Percentiles rank a stretch among this genome's conserved stretches.
Conservation (phyloP, 2,329 filamentous ascomycete species). For the Sclerotinia minor region DNA sequence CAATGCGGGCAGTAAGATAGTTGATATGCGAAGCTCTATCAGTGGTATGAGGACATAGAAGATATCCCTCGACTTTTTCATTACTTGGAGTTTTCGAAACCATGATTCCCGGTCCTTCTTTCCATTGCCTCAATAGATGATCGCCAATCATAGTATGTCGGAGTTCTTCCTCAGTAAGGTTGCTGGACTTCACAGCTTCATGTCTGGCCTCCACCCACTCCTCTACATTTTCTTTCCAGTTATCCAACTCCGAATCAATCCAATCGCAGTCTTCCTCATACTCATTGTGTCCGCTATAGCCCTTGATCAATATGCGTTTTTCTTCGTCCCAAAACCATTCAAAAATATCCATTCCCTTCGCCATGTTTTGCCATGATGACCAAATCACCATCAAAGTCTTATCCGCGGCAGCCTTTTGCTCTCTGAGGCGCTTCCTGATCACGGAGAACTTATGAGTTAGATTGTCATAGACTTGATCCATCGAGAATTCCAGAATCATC, state of each 20-base stretch:
- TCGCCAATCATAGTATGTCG: background rate
- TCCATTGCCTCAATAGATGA: constrained; percentile 2
- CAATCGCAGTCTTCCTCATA: background rate
- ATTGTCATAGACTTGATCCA: background rate
- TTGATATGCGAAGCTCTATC: constrained; percentile 15
- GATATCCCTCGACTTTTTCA: background rate
- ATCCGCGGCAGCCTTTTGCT: background rate
- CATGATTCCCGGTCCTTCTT: constrained; percentile 20
- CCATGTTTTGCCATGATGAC: background rate
- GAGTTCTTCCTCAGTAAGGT: background rate
- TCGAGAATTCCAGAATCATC: background rate
- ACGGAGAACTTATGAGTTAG: background rate
- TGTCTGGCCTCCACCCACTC: background rate
- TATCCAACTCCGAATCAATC: constrained; percentile 3
- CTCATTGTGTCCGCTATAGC: background rate
- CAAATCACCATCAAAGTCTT: too few species aligned
- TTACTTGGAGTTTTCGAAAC: background rate
- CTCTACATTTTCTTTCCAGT: background rate
- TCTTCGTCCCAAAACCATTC: constrained; percentile 15
- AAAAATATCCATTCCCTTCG: background rate
- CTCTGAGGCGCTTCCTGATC: background rate
- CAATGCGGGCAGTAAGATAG: constrained; percentile 14
- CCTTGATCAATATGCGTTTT: constrained; percentile 11
- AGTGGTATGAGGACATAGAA: constrained; percentile 8
- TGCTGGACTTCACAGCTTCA: background rate